Conservation (phyloP, 176 grass and related monocot genomes). For the Otatea glauca region DNA sequence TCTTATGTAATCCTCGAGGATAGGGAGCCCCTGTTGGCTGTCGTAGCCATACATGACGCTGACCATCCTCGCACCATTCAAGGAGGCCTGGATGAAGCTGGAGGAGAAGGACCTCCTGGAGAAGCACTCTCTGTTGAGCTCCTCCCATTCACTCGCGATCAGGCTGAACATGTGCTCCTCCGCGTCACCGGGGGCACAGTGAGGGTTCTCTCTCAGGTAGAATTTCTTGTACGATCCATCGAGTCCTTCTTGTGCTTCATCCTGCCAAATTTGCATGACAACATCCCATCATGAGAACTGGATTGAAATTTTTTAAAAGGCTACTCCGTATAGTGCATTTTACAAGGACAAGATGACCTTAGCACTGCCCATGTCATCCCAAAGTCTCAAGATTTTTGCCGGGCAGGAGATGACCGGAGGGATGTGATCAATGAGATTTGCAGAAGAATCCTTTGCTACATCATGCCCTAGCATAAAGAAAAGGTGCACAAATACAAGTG, state of each 20-base stretch:
- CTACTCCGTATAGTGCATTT: neutral
- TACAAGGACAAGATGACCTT: slow-evolving; percentile 24
- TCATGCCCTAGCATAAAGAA: slow-evolving; percentile 56
- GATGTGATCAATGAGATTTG: neutral
- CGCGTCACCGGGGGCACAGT: neutral
- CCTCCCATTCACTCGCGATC: slow-evolving; percentile 63
- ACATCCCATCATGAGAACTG: neutral
- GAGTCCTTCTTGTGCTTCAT: slow-evolving; percentile 63
- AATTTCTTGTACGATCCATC: slow-evolving; percentile 67
- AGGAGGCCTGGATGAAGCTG: neutral
- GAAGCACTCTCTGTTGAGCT: slow-evolving; percentile 66
- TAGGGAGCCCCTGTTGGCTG: slow-evolving; percentile 28
- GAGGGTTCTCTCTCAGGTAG: slow-evolving; percentile 65
- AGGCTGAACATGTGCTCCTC: slow-evolving; percentile 45
- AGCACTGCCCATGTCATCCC: slow-evolving; percentile 72
- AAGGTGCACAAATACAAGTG: neutral
- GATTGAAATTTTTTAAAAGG: neutral
- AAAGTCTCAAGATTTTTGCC: slow-evolving; percentile 67
- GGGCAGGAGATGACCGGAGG: slow-evolving; percentile 40
- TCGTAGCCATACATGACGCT: slow-evolving; percentile 67
- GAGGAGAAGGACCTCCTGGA: slow-evolving; percentile 17
- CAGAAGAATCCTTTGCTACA: neutral
- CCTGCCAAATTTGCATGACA: slow-evolving; percentile 27
- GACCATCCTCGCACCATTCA: slow-evolving; percentile 65
- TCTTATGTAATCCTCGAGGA: slow-evolving; percentile 55